phyloP scores from a whole-genome alignment of 2,329 filamentous ascomycete species.

The Aspergillus japonicus region DNA sequence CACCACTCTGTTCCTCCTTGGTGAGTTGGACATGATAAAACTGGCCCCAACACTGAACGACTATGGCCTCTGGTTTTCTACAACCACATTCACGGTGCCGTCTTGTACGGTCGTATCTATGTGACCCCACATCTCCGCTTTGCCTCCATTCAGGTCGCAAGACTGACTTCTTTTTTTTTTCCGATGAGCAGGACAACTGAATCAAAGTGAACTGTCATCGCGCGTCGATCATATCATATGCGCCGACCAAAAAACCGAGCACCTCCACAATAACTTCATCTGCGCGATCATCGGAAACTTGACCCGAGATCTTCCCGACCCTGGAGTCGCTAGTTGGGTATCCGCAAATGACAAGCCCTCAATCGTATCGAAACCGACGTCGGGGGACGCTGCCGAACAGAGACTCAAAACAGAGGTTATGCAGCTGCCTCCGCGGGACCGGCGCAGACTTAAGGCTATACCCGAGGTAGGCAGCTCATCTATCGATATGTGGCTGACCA shows the following conservation, averaged over 20 bases:
- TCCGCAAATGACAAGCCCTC: slow-evolving; percentile 57
- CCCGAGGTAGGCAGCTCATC: slow-evolving; percentile 43
- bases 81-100: neutral
- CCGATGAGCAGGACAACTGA: slow-evolving; percentile 51
- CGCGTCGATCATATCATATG: slow-evolving; percentile 57
- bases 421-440: slow-evolving; percentile 59
- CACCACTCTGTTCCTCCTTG: slow-evolving; percentile 57
- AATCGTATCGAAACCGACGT: slow-evolving; percentile 50
- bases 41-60: neutral
- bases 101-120: neutral
- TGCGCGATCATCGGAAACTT: slow-evolving; percentile 60
- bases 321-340: slow-evolving; percentile 64
- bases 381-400: slow-evolving; percentile 62
- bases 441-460: slow-evolving; percentile 58
- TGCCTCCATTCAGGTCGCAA: neutral
- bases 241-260: slow-evolving; percentile 52
- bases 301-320: slow-evolving; percentile 59
- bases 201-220: slow-evolving; percentile 60
- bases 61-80: neutral
- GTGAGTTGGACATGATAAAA: slow-evolving; percentile 35
- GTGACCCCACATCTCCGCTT: neutral
- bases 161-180: slow-evolving; percentile 23
- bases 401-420: slow-evolving; percentile 64
- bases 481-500: neutral
- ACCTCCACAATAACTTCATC: slow-evolving; percentile 63